phyloP scores from a whole-genome alignment of 2,329 filamentous ascomycete species.

The Elsinoe australis region DNA sequence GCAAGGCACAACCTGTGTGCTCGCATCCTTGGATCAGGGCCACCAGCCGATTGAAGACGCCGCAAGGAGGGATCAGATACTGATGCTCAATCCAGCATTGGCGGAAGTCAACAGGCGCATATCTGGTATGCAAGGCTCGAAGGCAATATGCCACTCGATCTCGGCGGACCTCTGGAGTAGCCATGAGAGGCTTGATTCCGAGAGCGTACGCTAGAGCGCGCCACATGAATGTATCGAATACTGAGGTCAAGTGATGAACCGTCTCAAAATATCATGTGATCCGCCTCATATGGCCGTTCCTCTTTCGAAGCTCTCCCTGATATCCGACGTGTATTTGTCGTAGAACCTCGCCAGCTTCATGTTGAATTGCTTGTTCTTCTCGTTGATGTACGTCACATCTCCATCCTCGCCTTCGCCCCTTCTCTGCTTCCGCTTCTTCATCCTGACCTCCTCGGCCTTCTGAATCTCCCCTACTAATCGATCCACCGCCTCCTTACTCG shows the following conservation, averaged over 20 bases:
- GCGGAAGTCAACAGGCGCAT: background rate
- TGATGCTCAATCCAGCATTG: background rate
- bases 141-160: background rate
- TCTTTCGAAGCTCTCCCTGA: slow-evolving; percentile 93
- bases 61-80: too few relatives aligned
- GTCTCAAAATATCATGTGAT: too few relatives aligned
- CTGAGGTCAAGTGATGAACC: too few relatives aligned
- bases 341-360: slow-evolving; percentile 93
- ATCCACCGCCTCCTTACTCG: slow-evolving; percentile 79
- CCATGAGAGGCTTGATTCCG: too few relatives aligned
- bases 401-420: slow-evolving; percentile 70
- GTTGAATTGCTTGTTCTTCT: slow-evolving; percentile 99
- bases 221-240: background rate
- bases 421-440: slow-evolving; percentile 80
- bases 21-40: too few relatives aligned
- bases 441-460: slow-evolving; percentile 76
- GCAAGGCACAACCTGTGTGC: too few relatives aligned
- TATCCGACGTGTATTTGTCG: slow-evolving; percentile 96
- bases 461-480: slow-evolving; percentile 75
- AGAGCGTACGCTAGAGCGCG: too few relatives aligned
- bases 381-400: slow-evolving; percentile 98
- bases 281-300: slow-evolving; percentile 80
- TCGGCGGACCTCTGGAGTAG: too few relatives aligned
- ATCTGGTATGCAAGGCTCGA: background rate
- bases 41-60: too few relatives aligned